phyloP scores from a whole-genome alignment of 768 basidiomycete species.

The Boletus rufocinnamomeus region DNA sequence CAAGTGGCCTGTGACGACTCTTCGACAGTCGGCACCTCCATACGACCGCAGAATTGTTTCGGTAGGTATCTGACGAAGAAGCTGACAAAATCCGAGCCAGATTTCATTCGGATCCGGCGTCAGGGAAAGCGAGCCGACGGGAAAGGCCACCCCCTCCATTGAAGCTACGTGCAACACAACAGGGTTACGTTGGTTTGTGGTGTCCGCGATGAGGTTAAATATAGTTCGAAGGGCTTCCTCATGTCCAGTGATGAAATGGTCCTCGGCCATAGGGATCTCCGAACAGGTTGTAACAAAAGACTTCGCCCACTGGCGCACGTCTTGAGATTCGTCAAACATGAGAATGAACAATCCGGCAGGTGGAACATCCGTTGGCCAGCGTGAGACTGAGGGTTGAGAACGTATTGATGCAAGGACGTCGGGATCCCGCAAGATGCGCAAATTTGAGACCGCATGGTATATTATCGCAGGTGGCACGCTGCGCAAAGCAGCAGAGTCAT shows the following conservation, averaged over 20 bases:
- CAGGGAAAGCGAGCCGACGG: slow-evolving; percentile 29
- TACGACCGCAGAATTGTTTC: slow-evolving; percentile 39
- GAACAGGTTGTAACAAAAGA: slow-evolving; percentile 43
- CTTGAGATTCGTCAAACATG: slow-evolving; percentile 48
- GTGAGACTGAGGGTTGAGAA: slow-evolving; percentile 29
- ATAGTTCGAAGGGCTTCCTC: slow-evolving; percentile 45
- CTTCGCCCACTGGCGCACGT: slow-evolving; percentile 63
- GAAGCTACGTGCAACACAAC: slow-evolving; percentile 1
- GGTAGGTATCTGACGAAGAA: slow-evolving; percentile 58
- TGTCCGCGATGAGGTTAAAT: slow-evolving; percentile 27
- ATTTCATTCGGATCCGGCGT: slow-evolving; percentile 44
- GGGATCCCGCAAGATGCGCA: slow-evolving; percentile 54
- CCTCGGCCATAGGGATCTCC: slow-evolving; percentile 46
- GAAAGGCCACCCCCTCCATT: slow-evolving; percentile 7
- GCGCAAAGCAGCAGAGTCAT: slow-evolving; percentile 35
- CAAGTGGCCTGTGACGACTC: slow-evolving; percentile 60
- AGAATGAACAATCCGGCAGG: slow-evolving; percentile 64
- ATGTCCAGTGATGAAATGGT: slow-evolving; percentile 52
- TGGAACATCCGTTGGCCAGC: slow-evolving; percentile 60
- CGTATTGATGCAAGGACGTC: slow-evolving; percentile 42
- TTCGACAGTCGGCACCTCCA: slow-evolving; percentile 47
- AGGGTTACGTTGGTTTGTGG: not conserved
- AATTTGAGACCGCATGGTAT: slow-evolving; percentile 66
- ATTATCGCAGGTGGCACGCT: slow-evolving; percentile 50
- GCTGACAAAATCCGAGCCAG: slow-evolving; percentile 50